These are phyloP conservation scores for Termitomyces sp. DNA, from an alignment of 768 basidiomycete genomes.

Conservation along the genomic window DNA sequence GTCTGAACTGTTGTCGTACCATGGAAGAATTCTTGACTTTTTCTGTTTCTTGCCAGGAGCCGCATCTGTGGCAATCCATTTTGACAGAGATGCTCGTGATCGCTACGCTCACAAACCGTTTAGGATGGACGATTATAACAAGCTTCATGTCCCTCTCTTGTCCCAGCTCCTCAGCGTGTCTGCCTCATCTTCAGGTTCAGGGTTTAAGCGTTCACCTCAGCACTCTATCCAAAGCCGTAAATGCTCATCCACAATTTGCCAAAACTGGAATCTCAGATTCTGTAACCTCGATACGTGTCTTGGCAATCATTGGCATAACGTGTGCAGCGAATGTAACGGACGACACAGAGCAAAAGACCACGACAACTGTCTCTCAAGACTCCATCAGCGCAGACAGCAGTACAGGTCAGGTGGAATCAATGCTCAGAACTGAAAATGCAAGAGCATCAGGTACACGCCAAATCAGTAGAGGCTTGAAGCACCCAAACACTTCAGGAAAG, in stretches of 20 bases:
- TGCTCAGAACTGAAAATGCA: accelerated
- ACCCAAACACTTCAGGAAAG: no score
- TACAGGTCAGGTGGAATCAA: background rate
- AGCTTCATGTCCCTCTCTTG: background rate
- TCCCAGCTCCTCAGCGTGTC: background rate
- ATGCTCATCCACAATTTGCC: background rate
- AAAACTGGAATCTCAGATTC: background rate
- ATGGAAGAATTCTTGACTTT: background rate
- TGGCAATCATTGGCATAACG: background rate
- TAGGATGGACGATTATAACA: no score
- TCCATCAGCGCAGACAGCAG: background rate
- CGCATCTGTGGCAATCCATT: background rate
- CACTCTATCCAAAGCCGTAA: background rate
- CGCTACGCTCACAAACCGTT: no score
- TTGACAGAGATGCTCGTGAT: no score
- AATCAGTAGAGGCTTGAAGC: no score
- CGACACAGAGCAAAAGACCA: background rate
- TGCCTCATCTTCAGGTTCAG: background rate
- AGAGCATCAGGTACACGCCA: accelerated
- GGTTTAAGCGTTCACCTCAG: background rate
- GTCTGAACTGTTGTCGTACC: background rate
- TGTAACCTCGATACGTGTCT: background rate
- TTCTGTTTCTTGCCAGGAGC: background rate
- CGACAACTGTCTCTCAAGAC: background rate
- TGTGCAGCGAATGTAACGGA: background rate